These are phyloP conservation scores for Naematelia encephala DNA, from an alignment of 768 basidiomycete genomes.

Conservation along the genomic window DNA sequence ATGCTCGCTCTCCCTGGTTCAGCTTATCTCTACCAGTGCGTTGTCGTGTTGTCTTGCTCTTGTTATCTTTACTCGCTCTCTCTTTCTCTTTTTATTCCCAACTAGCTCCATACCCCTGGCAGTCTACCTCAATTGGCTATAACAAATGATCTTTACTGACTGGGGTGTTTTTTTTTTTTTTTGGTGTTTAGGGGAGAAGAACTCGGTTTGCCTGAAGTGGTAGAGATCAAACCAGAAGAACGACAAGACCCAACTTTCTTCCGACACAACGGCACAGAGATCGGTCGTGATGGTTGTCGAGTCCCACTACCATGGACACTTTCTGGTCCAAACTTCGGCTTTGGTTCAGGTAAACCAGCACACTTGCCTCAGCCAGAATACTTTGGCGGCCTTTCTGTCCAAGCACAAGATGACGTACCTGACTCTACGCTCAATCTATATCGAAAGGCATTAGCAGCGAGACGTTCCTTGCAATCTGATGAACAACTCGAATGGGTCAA, in stretches of 20 bases:
- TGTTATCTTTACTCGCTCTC: neutral
- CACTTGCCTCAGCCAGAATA: constrained; percentile 36
- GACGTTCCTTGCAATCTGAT: constrained; percentile 16
- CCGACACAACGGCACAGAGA: constrained; percentile 28
- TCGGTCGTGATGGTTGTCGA: constrained; percentile 42
- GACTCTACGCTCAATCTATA: constrained; percentile 31
- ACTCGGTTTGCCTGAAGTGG: constrained; percentile 38
- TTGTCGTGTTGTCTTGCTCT: neutral
- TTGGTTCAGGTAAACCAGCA: constrained; percentile 22
- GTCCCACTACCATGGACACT: constrained; percentile 39
- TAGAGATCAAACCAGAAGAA: constrained; percentile 24
- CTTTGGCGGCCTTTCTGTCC: constrained; percentile 23
- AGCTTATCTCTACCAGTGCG: constrained; percentile 43
- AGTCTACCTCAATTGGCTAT: too few relatives aligned
- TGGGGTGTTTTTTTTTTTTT: too few relatives aligned
- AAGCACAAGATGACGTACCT: constrained; percentile 12
- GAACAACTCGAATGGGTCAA: constrained; percentile 35
- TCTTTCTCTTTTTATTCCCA: neutral
- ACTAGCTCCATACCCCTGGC: neutral
- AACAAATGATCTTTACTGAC: too few relatives aligned
- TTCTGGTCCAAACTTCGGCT: constrained; percentile 22
- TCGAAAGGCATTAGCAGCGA: constrained; percentile 19
- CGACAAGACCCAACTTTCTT: constrained; percentile 41
- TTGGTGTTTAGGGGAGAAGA: constrained; percentile 43
- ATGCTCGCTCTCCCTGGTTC: constrained; percentile 41